Evolutionary conservation across 352 stramenopile species (phyloP).

Genomic region (Halophytophthora polymorphica): DNA sequence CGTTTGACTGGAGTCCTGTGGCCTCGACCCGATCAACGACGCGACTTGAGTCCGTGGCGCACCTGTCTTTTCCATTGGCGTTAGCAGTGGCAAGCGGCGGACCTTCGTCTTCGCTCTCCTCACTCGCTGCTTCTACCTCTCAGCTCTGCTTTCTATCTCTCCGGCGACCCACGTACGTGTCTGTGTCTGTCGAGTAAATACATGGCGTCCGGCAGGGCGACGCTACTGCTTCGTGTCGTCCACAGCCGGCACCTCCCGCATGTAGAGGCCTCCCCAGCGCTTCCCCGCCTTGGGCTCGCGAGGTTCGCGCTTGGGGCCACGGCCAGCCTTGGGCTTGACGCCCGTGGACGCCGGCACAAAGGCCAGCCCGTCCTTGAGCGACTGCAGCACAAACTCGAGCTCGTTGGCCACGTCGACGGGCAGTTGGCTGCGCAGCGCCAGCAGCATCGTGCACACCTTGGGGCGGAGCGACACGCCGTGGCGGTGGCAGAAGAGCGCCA

Average conservation of each 20-base stretch:
- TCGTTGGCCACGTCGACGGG: conserved; percentile 39
- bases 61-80: too few relatives aligned
- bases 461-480: conserved; percentile 41
- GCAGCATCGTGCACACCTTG: conserved; percentile 35
- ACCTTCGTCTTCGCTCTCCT: too few relatives aligned
- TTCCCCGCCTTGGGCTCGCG: conserved; percentile 13
- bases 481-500: conserved; percentile 59
- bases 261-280: not conserved
- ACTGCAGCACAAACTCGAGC: conserved; percentile 38
- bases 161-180: too few relatives aligned
- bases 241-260: too few relatives aligned
- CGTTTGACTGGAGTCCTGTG: too few relatives aligned
- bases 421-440: conserved; percentile 39
- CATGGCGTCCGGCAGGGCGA: not conserved
- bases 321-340: conserved; percentile 1
- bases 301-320: not conserved
- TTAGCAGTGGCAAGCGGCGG: too few relatives aligned
- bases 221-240: too few relatives aligned
- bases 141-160: too few relatives aligned
- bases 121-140: too few relatives aligned
- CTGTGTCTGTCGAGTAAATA: too few relatives aligned
- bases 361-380: conserved; percentile 24
- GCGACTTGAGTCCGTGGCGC: too few relatives aligned
- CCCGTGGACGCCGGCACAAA: conserved; percentile 12
- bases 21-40: too few relatives aligned